phyloP scores from a whole-genome alignment of 768 basidiomycete species.

The Stropharia rugosoannulata region DNA sequence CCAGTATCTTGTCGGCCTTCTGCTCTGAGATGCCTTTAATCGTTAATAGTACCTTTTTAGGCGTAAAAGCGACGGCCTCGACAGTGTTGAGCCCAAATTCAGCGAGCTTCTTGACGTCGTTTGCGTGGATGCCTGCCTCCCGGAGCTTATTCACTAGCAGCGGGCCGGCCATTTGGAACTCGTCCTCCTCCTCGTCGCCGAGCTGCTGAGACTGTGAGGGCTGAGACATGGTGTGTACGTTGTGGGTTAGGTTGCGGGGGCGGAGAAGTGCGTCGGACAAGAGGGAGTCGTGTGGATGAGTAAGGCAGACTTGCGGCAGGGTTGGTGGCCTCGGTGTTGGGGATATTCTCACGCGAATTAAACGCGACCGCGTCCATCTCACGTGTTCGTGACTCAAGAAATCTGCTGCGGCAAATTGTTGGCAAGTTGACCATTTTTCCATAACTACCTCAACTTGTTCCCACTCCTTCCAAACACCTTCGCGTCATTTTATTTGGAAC shows the following conservation, averaged over 20 bases:
- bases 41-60: conserved; percentile 85
- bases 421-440: too few species aligned
- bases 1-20: conserved; percentile 95
- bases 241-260: neutral
- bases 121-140: conserved; percentile 85
- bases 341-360: conserved; percentile 24
- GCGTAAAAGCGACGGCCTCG: conserved; percentile 94
- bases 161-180: conserved; percentile 69
- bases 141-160: conserved; percentile 82
- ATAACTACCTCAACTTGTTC: too few species aligned
- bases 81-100: conserved; percentile 93
- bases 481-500: neutral
- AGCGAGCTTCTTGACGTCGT: conserved; percentile 92
- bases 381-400: conserved; percentile 24
- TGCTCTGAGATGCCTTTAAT: conserved; percentile 97
- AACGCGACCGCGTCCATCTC: conserved; percentile 26
- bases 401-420: neutral
- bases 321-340: conserved; percentile 7
- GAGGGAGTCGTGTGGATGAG: neutral
- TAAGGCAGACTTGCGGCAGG: conserved; percentile 1
- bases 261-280: neutral
- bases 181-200: conserved; percentile 50
- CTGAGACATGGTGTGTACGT: conserved; percentile 49
- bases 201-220: conserved; percentile 43
- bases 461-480: too few species aligned